A percentile compares a stretch with the other conserved stretches of the same genome.
Evolutionary conservation across 805 yeast species (phyloP).

Genomic region (Candida andamanensis): DNA sequence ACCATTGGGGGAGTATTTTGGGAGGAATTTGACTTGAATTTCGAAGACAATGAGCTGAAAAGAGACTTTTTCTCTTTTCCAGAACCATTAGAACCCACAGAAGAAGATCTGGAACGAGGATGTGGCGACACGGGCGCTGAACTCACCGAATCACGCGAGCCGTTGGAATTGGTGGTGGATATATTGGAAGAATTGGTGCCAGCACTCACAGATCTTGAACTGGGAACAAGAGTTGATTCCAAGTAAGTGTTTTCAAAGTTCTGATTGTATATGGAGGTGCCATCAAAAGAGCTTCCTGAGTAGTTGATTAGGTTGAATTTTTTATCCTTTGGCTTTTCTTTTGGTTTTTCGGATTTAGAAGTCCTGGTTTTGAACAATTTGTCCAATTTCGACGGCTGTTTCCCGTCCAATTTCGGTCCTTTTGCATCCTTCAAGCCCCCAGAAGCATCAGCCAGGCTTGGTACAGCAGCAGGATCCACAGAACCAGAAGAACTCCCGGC

Average conservation of each 20-base stretch:
- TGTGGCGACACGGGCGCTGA: conserved; percentile 5
- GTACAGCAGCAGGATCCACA: no score
- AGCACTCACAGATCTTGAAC: not conserved
- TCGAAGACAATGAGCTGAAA: conserved; percentile 37
- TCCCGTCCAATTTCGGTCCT: not conserved
- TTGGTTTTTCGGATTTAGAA: conserved; percentile 2
- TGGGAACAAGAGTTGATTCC: not conserved
- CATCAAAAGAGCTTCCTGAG: conserved; percentile 12
- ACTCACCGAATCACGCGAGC: conserved; percentile 6
- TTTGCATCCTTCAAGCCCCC: not conserved
- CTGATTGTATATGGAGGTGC: conserved; percentile 7
- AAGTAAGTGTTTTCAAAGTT: conserved; percentile 8
- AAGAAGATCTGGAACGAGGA: conserved; percentile 10
- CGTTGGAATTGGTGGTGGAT: conserved; percentile 1
- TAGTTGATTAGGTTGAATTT: conserved; percentile 10
- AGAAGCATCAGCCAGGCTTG: not conserved
- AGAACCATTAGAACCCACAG: conserved; percentile 13
- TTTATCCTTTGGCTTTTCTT: conserved; percentile 6
- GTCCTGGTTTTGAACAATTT: conserved; percentile 11
- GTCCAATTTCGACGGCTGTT: conserved; percentile 11
- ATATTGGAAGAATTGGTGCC: conserved; percentile 5
- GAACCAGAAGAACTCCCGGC: not conserved
- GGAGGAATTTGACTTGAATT: conserved; percentile 24
- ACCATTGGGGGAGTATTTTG: conserved; percentile 6
- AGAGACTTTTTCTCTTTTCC: conserved; percentile 20